Conservation (phyloP, 2,329 filamentous ascomycete genomes). For the Penicillium sp. region DNA sequence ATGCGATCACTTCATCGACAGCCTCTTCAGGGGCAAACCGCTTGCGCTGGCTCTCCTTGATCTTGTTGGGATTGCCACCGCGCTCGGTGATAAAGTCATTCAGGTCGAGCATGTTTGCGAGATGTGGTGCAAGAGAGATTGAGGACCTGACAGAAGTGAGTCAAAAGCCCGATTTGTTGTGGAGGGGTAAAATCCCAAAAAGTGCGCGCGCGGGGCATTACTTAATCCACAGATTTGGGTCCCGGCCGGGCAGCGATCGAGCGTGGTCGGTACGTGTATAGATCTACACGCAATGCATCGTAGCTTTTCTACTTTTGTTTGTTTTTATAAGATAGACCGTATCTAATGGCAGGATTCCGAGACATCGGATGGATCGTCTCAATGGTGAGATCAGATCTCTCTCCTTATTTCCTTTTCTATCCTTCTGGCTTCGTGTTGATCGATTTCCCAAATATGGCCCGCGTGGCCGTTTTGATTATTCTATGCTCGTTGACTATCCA, state of each 20-base stretch:
- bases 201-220: slow-evolving; percentile 15
- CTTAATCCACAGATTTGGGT: slow-evolving; percentile 13
- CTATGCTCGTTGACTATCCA: slow-evolving; percentile 16
- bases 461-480: slow-evolving; percentile 18
- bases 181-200: slow-evolving; percentile 23
- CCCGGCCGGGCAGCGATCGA: not conserved
- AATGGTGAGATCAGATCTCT: no score
- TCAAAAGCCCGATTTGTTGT: slow-evolving; percentile 14
- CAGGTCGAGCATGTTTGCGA: slow-evolving; percentile 63
- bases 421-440: no score
- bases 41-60: slow-evolving; percentile 83
- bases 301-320: no score
- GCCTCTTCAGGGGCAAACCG: slow-evolving; percentile 73
- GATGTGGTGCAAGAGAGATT: not conserved
- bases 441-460: not conserved
- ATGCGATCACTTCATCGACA: slow-evolving; percentile 82
- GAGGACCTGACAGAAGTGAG: slow-evolving; percentile 11
- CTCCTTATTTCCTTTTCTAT: no score
- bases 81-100: slow-evolving; percentile 76
- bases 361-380: no score
- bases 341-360: no score
- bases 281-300: no score
- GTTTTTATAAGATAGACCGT: no score
- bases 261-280: no score
- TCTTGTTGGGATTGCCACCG: slow-evolving; percentile 84